These are phyloP conservation scores for Claviceps sorghi DNA, from an alignment of 2,329 filamentous ascomycete genomes.

Conservation along the genomic window DNA sequence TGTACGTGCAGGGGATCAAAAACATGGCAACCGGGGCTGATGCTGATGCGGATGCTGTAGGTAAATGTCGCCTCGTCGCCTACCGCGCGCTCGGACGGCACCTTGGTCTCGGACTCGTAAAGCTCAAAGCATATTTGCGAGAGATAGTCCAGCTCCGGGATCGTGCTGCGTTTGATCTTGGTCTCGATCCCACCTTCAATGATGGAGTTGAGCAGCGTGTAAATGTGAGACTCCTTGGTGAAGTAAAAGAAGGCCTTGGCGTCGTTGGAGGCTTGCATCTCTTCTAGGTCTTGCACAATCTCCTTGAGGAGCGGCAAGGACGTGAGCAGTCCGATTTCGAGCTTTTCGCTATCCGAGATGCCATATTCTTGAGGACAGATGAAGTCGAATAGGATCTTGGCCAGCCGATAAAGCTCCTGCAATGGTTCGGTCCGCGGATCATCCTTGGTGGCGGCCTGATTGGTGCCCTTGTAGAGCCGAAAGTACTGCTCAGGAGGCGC, in stretches of 20 bases:
- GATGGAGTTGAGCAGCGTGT: conserved; percentile 94
- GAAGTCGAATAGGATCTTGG: conserved; percentile 94
- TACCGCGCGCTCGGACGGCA: conserved; percentile 21
- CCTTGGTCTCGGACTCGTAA: conserved; percentile 79
- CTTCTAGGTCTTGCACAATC: conserved; percentile 91
- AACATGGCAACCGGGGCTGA: conserved; percentile 90
- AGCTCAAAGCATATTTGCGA: conserved; percentile 97
- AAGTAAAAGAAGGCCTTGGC: conserved; percentile 98
- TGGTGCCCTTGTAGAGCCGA: conserved; percentile 69
- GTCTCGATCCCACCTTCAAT: conserved; percentile 92
- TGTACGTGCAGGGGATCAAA: conserved; percentile 94
- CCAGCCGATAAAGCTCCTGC: conserved; percentile 81
- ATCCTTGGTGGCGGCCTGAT: conserved; percentile 52
- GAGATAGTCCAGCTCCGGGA: conserved; percentile 93
- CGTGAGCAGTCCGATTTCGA: conserved; percentile 94
- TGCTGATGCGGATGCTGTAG: conserved; percentile 91
- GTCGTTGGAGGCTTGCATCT: conserved; percentile 87
- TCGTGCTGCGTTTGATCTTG: conserved; percentile 88
- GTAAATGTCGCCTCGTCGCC: conserved; percentile 60
- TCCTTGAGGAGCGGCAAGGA: conserved; percentile 88
- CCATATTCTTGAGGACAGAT: conserved; percentile 98
- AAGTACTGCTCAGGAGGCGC: conserved; percentile 64
- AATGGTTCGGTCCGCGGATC: conserved; percentile 78
- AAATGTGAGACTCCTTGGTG: conserved; percentile 97
- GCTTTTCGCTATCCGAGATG: conserved; percentile 86